A percentile compares a stretch with the other conserved stretches of the same genome.
Evolutionary conservation across 345 rosid species (phyloP).

Genomic region (Brassica cretica): DNA sequence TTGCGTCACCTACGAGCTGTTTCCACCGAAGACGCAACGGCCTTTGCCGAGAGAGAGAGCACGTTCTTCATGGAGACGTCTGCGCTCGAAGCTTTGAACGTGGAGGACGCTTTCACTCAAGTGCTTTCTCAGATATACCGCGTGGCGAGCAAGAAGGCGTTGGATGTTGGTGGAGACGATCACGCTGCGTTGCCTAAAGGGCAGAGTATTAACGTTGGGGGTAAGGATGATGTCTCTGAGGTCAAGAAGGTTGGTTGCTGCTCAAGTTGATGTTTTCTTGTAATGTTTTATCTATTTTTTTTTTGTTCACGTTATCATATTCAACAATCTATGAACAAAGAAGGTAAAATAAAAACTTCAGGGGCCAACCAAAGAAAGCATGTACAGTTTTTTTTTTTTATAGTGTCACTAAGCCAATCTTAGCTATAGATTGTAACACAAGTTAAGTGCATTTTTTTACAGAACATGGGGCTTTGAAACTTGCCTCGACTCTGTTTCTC

Average conservation of each 20-base stretch:
- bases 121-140: constrained; percentile 77
- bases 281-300: neutral
- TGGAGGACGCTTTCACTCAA: constrained; percentile 79
- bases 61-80: constrained; percentile 91
- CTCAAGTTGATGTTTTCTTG: constrained; percentile 32
- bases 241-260: constrained; percentile 79
- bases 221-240: constrained; percentile 74
- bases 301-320: neutral
- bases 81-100: constrained; percentile 79
- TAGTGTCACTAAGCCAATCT: constrained; percentile 25
- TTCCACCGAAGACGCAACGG: constrained; percentile 63
- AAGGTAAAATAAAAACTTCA: constrained; percentile 38
- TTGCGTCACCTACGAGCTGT: constrained; percentile 79
- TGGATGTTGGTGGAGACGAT: constrained; percentile 56
- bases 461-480: constrained; percentile 31
- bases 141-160: constrained; percentile 72
- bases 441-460: constrained; percentile 44
- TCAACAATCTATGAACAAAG: neutral
- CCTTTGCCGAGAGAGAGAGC: constrained; percentile 77
- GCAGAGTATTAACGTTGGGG: constrained; percentile 64
- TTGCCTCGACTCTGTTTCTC: constrained; percentile 32
- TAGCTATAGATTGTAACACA: constrained; percentile 16
- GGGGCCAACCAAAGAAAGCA: constrained; percentile 36
- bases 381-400: constrained; percentile 30
- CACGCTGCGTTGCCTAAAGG: constrained; percentile 72